Evolutionary conservation across 306 rosid species (phyloP), one percentile per base, ranked within the genome.

Genomic region (Leucaena leucocephala): DNA sequence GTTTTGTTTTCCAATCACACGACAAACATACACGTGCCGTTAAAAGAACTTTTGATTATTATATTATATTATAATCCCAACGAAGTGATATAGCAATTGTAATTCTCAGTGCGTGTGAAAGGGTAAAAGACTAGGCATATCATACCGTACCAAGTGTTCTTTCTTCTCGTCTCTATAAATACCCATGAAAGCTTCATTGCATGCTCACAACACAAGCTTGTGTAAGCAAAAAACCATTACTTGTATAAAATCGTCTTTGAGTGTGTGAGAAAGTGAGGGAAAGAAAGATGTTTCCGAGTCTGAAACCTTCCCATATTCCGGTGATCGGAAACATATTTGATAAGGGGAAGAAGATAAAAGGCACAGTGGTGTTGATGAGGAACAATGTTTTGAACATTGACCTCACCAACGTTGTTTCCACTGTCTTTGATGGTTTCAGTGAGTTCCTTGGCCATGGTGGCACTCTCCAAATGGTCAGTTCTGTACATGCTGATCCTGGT

Each of bases 361-460:
- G 65, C 38, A 59, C 39, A 59, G 38, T 59, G 65, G 65, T 59
- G 65, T 27, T 59, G 15, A 59, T 27, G 65, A 59, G 65, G n/a
- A 81, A 62, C 14, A 69, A 61, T 40, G 81, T 61, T 9, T 22
- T 81, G 77, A 27, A 58, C 14, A 59, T 59, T 11, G 77, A 76
- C 58, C 27, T 71, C 22, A 62, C 48, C 68, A 63, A 8, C 13
- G 3, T 72, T 12, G 22, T 7, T 1, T 22, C 84, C 6, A 16
- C 71, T 16, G 71, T 40, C 13, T 39, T 66, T n/a, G 71, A 66
- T 66, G 34, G 48, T 6, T 39, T 66, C 7, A 39, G 71, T 66
- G 49, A 66, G 71, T 66, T 66, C 11, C 33, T 66, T 1, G 71
- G 71, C 71, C 46, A 66, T 17, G 49, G 34, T 8, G 48, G 39